phyloP scores from a whole-genome alignment of 2,329 filamentous ascomycete genomes.

The Penicillium verrucosum region DNA sequence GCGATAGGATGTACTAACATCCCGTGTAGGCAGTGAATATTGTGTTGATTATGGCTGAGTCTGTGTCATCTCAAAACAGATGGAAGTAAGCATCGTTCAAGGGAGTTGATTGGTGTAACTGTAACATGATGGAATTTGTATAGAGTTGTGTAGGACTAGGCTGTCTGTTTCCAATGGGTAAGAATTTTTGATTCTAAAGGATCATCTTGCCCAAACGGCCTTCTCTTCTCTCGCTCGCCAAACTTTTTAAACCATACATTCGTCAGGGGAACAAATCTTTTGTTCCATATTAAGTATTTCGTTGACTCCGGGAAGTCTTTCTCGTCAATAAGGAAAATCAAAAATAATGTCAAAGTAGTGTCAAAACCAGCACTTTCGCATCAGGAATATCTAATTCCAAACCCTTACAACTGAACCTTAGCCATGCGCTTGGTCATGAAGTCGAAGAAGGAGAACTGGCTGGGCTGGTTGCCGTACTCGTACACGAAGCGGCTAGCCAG shows the following conservation, averaged over 20 bases:
- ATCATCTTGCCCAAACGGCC: not conserved
- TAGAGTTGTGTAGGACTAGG: not conserved
- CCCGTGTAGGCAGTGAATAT: conserved; percentile 17
- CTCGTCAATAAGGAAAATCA: not conserved
- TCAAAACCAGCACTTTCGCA: not conserved
- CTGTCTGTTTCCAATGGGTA: not conserved
- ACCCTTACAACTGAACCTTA: conserved; percentile 26
- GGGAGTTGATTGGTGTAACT: not conserved
- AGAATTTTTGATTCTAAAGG: not conserved
- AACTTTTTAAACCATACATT: conserved; percentile 12
- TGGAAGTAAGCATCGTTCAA: not conserved
- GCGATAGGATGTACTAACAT: not conserved
- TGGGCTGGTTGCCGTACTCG: conserved; percentile 85
- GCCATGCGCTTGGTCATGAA: conserved; percentile 55
- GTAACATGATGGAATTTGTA: not conserved
- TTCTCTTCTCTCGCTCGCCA: not conserved
- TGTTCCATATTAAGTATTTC: conserved; percentile 12
- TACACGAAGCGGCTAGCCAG: conserved; percentile 95
- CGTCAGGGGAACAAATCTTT: conserved; percentile 10
- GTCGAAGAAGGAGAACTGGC: conserved; percentile 97
- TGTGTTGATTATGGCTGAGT: conserved; percentile 18
- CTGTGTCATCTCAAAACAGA: not conserved
- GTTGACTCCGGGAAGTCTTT: conserved; percentile 2
- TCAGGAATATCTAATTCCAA: conserved; percentile 5
- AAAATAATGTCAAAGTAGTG: not conserved